Conservation (phyloP, 306 rosid species). For the Crataegus laevigata region DNA sequence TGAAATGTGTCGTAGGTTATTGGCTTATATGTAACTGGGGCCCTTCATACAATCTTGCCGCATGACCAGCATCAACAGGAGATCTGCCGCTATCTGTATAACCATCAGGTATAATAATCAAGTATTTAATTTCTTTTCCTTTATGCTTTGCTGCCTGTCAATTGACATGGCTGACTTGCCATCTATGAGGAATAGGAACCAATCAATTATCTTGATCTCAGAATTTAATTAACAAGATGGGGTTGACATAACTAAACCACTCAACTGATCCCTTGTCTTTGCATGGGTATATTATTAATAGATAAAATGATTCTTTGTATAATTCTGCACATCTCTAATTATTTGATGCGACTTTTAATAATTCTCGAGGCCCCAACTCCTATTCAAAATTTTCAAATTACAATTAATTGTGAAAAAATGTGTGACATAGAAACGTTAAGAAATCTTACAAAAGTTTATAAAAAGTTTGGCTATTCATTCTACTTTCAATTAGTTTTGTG, state of each 20-base stretch:
- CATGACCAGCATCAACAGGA: conserved; percentile 35
- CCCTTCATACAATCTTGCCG: conserved; percentile 29
- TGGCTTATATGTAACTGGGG: conserved; percentile 44
- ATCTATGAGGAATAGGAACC: too few relatives aligned
- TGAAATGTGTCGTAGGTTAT: conserved; percentile 37
- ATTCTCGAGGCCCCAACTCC: too few relatives aligned
- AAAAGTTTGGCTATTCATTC: too few relatives aligned
- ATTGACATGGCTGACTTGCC: not conserved
- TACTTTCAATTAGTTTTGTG: too few relatives aligned
- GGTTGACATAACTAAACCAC: not conserved
- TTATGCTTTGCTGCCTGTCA: not conserved
- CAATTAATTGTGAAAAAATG: too few relatives aligned
- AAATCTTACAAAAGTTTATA: too few relatives aligned
- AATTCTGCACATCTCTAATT: too few relatives aligned
- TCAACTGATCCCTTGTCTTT: not conserved
- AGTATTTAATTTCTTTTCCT: not conserved
- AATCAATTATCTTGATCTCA: too few relatives aligned
- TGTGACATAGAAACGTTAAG: too few relatives aligned
- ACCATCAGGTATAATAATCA: conserved; percentile 46
- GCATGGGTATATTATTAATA: not conserved
- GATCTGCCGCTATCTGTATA: conserved; percentile 52
- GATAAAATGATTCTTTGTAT: too few relatives aligned
- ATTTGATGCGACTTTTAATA: not conserved
- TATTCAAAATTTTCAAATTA: too few relatives aligned
- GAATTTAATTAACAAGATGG: not conserved